A percentile compares a stretch with the other conserved stretches of the same genome.
These are phyloP conservation scores for Botrytis tulipae DNA, from an alignment of 2,329 filamentous ascomycete genomes.

Conservation along the genomic window DNA sequence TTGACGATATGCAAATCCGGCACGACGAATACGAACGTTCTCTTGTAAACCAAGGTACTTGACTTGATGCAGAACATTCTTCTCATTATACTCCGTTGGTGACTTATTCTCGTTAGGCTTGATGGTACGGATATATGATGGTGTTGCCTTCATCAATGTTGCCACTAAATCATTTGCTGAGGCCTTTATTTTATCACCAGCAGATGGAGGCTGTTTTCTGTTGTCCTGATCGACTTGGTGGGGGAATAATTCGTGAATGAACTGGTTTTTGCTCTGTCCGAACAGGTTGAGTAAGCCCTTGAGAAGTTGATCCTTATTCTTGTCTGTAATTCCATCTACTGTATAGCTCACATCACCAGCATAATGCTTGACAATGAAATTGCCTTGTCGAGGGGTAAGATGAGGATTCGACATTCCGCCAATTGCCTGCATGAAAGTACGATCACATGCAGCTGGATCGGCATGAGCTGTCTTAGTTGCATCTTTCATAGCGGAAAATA, in stretches of 20 bases:
- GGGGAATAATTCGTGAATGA: slow-evolving; percentile 87
- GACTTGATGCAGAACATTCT: slow-evolving; percentile 95
- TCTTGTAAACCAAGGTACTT: slow-evolving; percentile 99
- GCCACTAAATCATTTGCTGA: slow-evolving; percentile 94
- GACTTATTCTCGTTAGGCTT: slow-evolving; percentile 99
- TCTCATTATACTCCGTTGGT: slow-evolving; percentile 83
- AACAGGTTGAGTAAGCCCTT: slow-evolving; percentile 92
- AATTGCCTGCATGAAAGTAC: slow-evolving; percentile 91
- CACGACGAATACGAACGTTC: slow-evolving; percentile 94
- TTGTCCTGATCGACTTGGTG: slow-evolving; percentile 94
- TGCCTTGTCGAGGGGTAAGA: slow-evolving; percentile 86
- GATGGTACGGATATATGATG: slow-evolving; percentile 97
- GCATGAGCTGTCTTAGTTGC: slow-evolving; percentile 98
- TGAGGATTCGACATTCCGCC: slow-evolving; percentile 91
- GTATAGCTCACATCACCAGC: slow-evolving; percentile 95
- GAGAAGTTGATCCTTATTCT: slow-evolving; percentile 96
- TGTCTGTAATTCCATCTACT: slow-evolving; percentile 96
- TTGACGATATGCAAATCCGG: slow-evolving; percentile 95
- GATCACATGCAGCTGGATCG: slow-evolving; percentile 88
- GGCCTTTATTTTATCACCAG: slow-evolving; percentile 91
- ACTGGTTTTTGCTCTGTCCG: slow-evolving; percentile 77
- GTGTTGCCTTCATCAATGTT: slow-evolving; percentile 94
- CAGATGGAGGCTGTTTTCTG: slow-evolving; percentile 87
- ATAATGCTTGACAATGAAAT: slow-evolving; percentile 98
- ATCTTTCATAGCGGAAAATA: slow-evolving; percentile 96